Evolutionary conservation across 2,329 filamentous ascomycete species (phyloP), one percentile per base, ranked within the genome.

Genomic region (Ophiostoma australiae): DNA sequence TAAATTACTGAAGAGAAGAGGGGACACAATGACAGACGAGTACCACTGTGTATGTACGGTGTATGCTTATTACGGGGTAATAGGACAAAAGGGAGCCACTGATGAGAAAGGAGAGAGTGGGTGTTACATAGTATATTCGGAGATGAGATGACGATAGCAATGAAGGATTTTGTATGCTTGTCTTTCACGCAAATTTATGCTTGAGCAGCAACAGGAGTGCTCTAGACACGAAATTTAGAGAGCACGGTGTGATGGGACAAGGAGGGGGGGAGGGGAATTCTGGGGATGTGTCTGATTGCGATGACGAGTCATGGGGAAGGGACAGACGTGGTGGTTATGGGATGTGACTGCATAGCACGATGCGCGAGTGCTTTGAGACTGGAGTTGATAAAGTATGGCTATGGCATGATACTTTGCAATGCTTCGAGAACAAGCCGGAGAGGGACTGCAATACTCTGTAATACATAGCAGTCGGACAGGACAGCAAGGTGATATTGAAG

Each of bases 251-350:
- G 6, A 20, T 63, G 15, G 52, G 20, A n/a, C 17, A n/a, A 6
- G 44, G 44, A 1, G 44, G 58, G 27, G 5, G 58, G 17, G 27
- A 63, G 11, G 35, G 58, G 27, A 27, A 63, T 35, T 13, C 13
- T 20, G 58, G 58, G 58, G 58, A 58, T 27, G 23, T 63, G 58
- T 10, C 27, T 63, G 58, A 63, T 63, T 63, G 58, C 58, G 58
- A 63, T 63, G 58, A 63, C 58, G 27, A 63, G 58, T 63, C 58
- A 63, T 63, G 58, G 52, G n/a, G 23, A 33, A 17, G 58, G 23
- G 58, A 20, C n/a, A 27, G 11, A 27, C 11, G 23, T 31, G 39
- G 52, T 58, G 23, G 23, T 23, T 11, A 31, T 58, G 52, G 8
- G 52, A 52, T n/a, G 8, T 52, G 17, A 3, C 15, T 23, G 6